Base-by-base conservation (phyloP, 495 filamentous ascomycete genomes). In the Corynascus novoguineensis region DNA sequence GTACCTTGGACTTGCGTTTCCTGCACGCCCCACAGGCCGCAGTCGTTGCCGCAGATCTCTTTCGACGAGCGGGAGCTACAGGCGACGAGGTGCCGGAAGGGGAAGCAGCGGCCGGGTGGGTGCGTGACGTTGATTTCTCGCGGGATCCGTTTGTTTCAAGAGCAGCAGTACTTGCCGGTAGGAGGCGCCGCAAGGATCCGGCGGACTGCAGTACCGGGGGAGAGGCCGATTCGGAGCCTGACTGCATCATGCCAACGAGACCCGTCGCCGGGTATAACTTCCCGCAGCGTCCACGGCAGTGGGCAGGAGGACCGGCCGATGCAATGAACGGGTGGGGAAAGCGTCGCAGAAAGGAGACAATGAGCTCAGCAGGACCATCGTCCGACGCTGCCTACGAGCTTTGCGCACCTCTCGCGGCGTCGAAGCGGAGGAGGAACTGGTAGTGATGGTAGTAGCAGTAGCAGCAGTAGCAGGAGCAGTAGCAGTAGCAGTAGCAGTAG, bases 21-120 rank as follows among this genome's bases (percentile, higher is more conserved):
- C 80, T 68, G 60, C 80, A 83, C 0, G 79, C 74, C 27, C 80
- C 71, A 52, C 80, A 83, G 0, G 80, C 80, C 4, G 75, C 76
- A 4, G 78, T 64, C 8, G 65, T 78, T 2, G 81, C 74, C 34
- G 78, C 77, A 42, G 74, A 68, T 57, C 53, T 72, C 61, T 59
- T 64, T 31, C 50, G 50, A 5, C 57, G 45, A 31, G 38, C 32
- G 32, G 40, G 54, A 41, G 50, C 25, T 22, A 31, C 19, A 15
- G 59, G 11, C 32, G 24, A 25, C 11, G 35, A 14, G 28, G 55
- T 27, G 57, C n/a, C 34, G 11, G 42, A 14, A 27, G 17, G 14
- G 7, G 19, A 14, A 40, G 5, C 17, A 25, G 50, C 8, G 19
- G 45, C 12, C 9, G 60, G 38, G 8, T 32, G 12, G 19, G 47